Evolutionary conservation across 1,284 basidiomycete genomes (phyloP).

Genomic region (Sporisorium exsertum): DNA sequence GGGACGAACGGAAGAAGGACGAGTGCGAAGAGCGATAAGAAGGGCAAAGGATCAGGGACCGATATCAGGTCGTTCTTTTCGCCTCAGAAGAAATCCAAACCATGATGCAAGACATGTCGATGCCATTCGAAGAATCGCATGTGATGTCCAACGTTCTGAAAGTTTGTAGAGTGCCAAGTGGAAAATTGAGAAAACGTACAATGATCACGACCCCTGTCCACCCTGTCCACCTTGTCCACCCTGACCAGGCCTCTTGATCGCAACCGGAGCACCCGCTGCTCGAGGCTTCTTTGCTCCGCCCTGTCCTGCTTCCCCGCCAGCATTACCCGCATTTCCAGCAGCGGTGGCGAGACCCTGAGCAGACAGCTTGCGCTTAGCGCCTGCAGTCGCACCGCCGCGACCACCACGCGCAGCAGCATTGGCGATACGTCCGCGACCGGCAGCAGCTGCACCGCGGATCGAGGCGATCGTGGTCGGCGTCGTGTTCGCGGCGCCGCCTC

Average conservation of each 20-base stretch:
- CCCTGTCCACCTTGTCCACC: conserved; percentile 12
- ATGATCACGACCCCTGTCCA: background rate
- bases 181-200: background rate
- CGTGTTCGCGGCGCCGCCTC: background rate
- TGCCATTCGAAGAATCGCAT: background rate
- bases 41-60: conserved; percentile 5
- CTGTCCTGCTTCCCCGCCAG: conserved; percentile 9
- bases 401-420: conserved; percentile 33
- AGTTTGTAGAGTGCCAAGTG: too few species aligned
- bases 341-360: conserved; percentile 31
- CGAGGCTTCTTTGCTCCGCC: conserved; percentile 39
- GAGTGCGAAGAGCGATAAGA: background rate
- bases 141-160: background rate
- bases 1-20: conserved; percentile 6
- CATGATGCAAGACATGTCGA: background rate
- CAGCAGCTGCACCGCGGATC: conserved; percentile 45
- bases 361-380: conserved; percentile 46
- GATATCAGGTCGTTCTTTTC: conserved; percentile 46
- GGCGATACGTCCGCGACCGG: conserved; percentile 33
- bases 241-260: conserved; percentile 16
- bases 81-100: conserved; percentile 18
- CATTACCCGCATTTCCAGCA: conserved; percentile 2
- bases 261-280: conserved; percentile 33
- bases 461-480: conserved; percentile 33
- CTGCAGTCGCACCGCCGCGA: conserved; percentile 29